Conservation (phyloP, 2,329 filamentous ascomycete species). For the Seiridium unicorne region DNA sequence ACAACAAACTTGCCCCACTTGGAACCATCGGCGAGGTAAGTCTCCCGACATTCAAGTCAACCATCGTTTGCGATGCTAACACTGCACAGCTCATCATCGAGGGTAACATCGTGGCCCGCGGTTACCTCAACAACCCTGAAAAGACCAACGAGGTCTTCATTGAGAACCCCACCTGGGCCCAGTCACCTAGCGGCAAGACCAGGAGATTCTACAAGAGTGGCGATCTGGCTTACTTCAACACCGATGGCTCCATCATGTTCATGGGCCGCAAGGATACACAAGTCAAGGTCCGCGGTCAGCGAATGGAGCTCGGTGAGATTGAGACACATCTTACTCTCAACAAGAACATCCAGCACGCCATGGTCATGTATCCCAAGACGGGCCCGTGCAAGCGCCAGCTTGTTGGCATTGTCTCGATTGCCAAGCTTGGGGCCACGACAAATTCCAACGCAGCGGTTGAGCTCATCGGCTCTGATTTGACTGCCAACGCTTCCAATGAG, state of each 20-base stretch:
- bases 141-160: slow-evolving; percentile 20
- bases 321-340: slow-evolving; percentile 1
- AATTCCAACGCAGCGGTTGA: slow-evolving; percentile 5
- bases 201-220: slow-evolving; percentile 11
- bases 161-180: slow-evolving; percentile 10
- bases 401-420: slow-evolving; percentile 5
- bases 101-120: slow-evolving; percentile 14
- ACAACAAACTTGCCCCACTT: slow-evolving; percentile 12
- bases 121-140: slow-evolving; percentile 29
- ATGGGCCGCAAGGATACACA: slow-evolving; percentile 4
- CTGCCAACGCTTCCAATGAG: slow-evolving; percentile 1
- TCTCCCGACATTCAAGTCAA: background rate
- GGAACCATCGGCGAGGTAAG: slow-evolving; percentile 14
- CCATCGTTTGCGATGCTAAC: background rate
- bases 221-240: slow-evolving; percentile 5
- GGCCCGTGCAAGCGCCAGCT: background rate
- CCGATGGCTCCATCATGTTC: background rate
- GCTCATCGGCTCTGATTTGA: background rate
- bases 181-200: background rate
- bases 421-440: background rate
- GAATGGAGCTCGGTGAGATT: slow-evolving; percentile 44
- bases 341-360: slow-evolving; percentile 2
- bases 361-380: slow-evolving; percentile 2
- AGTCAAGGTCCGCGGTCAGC: slow-evolving; percentile 38
- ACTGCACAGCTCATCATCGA: slow-evolving; percentile 9